phyloP scores from a whole-genome alignment of 2,329 filamentous ascomycete genomes.

The Phyllosticta citrichinensis region DNA sequence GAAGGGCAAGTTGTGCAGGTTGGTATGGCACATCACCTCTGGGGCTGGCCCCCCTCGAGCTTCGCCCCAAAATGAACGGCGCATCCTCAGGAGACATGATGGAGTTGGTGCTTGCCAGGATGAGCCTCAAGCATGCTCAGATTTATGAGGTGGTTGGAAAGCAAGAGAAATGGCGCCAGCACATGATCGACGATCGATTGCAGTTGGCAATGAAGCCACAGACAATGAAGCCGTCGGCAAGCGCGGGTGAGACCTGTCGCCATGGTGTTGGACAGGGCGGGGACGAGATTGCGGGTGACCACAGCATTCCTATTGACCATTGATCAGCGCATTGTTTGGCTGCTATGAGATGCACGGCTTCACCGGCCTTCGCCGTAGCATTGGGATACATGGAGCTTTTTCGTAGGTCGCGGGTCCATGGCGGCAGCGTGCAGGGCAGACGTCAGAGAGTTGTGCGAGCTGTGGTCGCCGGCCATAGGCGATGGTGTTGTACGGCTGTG shows the following conservation, averaged over 20 bases:
- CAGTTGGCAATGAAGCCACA: neutral
- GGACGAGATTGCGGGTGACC: neutral
- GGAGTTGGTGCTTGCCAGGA: neutral
- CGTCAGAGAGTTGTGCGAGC: neutral
- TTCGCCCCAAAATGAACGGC: neutral
- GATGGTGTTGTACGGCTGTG: neutral
- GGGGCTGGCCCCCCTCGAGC: neutral
- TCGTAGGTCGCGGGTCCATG: neutral
- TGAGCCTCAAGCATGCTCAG: neutral
- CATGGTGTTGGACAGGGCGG: neutral
- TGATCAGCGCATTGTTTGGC: neutral
- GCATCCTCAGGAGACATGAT: neutral
- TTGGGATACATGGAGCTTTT: neutral
- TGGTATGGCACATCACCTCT: neutral
- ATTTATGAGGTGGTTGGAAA: neutral
- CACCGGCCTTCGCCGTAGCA: neutral
- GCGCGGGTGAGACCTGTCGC: neutral
- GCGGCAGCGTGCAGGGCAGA: neutral
- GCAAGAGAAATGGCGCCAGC: neutral
- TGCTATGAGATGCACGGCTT: neutral
- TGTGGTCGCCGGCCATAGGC: neutral
- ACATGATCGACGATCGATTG: neutral
- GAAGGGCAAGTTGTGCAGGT: constrained; percentile 24
- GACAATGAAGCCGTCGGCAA: neutral
- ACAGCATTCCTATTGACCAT: neutral